Evolutionary conservation across 352 stramenopile genomes (phyloP), one percentile per base, ranked within the genome.

Genomic region (Globisporangium parvum): DNA sequence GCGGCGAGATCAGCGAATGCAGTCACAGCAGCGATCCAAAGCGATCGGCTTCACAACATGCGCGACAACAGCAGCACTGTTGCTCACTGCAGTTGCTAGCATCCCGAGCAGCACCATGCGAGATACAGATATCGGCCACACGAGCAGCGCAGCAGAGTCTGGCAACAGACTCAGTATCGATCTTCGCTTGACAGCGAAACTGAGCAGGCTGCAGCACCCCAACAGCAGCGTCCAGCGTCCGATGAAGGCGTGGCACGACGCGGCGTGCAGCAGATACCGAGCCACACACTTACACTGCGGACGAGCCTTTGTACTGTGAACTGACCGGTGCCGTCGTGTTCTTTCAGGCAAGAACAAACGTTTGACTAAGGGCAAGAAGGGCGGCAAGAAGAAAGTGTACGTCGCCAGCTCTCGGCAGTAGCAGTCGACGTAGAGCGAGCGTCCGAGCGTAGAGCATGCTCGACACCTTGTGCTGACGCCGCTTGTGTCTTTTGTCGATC

Each of bases 361-460:
- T 64, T 80, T 95, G 69, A 93, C 85, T 73, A 93, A 93, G 77
- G 81, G 85, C 65, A 95, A 95, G 80, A 95, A 95, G 79, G 85
- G 85, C 63, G 85, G 84, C 77, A 95, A 95, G 82, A 95, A 94
- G 80, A 94, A 94, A 78, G 80, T 88, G 82, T 93, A 85, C 67
- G 82, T 88, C 49, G 10, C 31, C 26, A 15, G n/a, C 26, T 39
- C 11, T 33, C 35, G 17, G 37, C 45, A 15, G 50, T 20, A 33
- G n/a, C n/a, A n/a, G n/a, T n/a, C n/a, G n/a, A n/a, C n/a, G n/a
- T n/a, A n/a, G n/a, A n/a, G n/a, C n/a, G n/a, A n/a, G n/a, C n/a
- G n/a, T n/a, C n/a, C n/a, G n/a, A n/a, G n/a, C n/a, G n/a, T n/a
- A n/a, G n/a, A n/a, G n/a, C n/a, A n/a, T n/a, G n/a, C n/a, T 23